Evolutionary conservation across 306 rosid species (phyloP), one percentile per base, ranked within the genome.

Genomic region (Rosa chinensis): DNA sequence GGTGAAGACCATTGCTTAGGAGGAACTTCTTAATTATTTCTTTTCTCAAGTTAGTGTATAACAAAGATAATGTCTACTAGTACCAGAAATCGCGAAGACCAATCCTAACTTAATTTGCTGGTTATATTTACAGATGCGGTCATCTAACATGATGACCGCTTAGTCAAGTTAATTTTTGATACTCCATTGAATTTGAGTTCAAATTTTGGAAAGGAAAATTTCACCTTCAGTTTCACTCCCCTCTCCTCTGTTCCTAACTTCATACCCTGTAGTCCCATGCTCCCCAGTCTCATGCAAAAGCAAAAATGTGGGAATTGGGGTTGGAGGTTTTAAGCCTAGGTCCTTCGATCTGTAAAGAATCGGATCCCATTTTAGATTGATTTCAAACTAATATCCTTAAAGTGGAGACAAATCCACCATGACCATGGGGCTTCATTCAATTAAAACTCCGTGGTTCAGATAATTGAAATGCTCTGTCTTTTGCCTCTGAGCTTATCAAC

Each of bases 1-100:
- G 89, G 88, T 94, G 68, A 92, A 89, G 88, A 89, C 85, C 73
- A 79, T 94, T 82, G 73, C 25, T 81, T 87, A 86, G 76, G 63
- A 75, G 42, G 43, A 68, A 32, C 63, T 39, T 21, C 3, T 28
- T 28, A 28, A 32, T n/a, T n/a, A 13, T 44, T 53, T 44, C 67
- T 1, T 21, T 2, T 42, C 11, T 44, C 10, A 52, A 62, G 39
- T 52, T 78, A 66, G 40, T 77, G 58, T 75, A 23, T 42, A 64
- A 64, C 37, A 18, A 64, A 28, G 20, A 62, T 10, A 62, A 62
- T 28, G 44, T 64, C 21, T 64, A 35, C 70, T 35, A 7, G 70
- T 64, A 35, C 40, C 18, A 62, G 6, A 62, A 62, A 62, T 10
- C 1, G 8, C 40, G 3, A 12, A 25, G 40, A 62, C 20, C 7